Conservation (phyloP, 352 stramenopile genomes). For the Pythium guiyangense region DNA sequence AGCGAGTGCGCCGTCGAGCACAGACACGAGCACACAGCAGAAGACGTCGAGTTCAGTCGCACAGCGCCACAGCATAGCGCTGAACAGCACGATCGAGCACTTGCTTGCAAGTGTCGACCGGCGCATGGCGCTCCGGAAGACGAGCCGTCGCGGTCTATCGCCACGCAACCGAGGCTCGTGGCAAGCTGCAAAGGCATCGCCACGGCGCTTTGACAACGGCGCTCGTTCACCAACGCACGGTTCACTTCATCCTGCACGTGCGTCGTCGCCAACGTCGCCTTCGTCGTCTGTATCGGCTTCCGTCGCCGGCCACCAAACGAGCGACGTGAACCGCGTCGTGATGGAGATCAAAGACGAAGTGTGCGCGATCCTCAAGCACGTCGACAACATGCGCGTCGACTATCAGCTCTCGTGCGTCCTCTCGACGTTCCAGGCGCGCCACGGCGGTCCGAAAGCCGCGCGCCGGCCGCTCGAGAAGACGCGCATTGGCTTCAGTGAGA, state of each 20-base stretch:
- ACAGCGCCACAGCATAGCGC: neutral
- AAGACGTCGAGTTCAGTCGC: neutral
- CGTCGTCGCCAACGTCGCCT: neutral
- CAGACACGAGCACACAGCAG: neutral
- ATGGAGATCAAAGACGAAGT: slow-evolving; percentile 79
- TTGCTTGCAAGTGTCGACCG: neutral
- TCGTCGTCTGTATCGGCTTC: neutral
- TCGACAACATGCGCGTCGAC: slow-evolving; percentile 59
- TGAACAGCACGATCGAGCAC: neutral
- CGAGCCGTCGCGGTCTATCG: neutral
- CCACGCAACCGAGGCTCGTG: no score
- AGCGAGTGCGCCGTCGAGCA: slow-evolving; percentile 5
- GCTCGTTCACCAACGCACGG: no score
- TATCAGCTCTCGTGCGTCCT: slow-evolving; percentile 62
- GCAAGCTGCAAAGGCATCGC: neutral
- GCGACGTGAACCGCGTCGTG: slow-evolving; percentile 38
- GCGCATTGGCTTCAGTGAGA: slow-evolving; percentile 3
- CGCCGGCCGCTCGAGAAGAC: slow-evolving; percentile 6
- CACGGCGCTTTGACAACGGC: neutral
- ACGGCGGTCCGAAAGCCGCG: slow-evolving; percentile 9
- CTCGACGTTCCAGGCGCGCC: slow-evolving; percentile 31
- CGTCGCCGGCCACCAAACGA: slow-evolving; percentile 27
- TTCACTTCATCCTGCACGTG: no score
- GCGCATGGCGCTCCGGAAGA: neutral
- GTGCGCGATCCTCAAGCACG: slow-evolving; percentile 49